These are phyloP conservation scores for Aspergillus jensenii DNA, from an alignment of 2,329 filamentous ascomycete species.

Conservation along the genomic window DNA sequence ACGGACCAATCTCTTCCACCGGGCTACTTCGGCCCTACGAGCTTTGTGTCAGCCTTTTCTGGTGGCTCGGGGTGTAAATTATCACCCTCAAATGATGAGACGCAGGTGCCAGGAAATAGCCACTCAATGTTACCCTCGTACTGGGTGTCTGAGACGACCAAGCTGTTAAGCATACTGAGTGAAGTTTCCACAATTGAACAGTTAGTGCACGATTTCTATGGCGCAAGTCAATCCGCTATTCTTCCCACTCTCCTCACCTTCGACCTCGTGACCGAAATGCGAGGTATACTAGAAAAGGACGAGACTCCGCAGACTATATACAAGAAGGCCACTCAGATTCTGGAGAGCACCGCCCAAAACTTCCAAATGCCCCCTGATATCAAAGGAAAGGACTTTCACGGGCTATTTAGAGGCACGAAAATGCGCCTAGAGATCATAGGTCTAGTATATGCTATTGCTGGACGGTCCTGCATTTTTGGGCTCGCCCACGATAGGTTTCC, in stretches of 20 bases:
- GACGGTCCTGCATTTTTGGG: slow-evolving; percentile 25
- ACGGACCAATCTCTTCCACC: slow-evolving; percentile 20
- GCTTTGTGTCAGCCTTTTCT: slow-evolving; percentile 30
- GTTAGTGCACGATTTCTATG: slow-evolving; percentile 14
- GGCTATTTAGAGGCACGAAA: slow-evolving; percentile 37
- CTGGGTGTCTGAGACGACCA: slow-evolving; percentile 21
- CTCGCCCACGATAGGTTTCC: slow-evolving; percentile 18
- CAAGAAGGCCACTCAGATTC: slow-evolving; percentile 14
- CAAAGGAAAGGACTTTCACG: slow-evolving; percentile 36
- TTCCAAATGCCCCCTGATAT: slow-evolving; percentile 23
- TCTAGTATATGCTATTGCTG: slow-evolving; percentile 38
- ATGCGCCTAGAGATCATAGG: slow-evolving; percentile 42
- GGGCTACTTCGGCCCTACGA: slow-evolving; percentile 36
- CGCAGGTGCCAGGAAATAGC: neutral
- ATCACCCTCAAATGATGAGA: neutral
- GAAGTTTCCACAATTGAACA: slow-evolving; percentile 19
- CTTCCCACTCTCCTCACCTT: slow-evolving; percentile 37
- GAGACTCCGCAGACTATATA: neutral
- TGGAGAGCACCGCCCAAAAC: slow-evolving; percentile 27
- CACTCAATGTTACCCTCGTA: slow-evolving; percentile 16
- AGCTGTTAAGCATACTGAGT: slow-evolving; percentile 16
- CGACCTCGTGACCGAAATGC: slow-evolving; percentile 29
- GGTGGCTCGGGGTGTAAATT: slow-evolving; percentile 21
- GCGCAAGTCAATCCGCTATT: neutral
- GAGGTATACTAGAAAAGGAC: slow-evolving; percentile 11